Evolutionary conservation across 2,329 filamentous ascomycete genomes (phyloP).

Genomic region (Penicillium sp.): DNA sequence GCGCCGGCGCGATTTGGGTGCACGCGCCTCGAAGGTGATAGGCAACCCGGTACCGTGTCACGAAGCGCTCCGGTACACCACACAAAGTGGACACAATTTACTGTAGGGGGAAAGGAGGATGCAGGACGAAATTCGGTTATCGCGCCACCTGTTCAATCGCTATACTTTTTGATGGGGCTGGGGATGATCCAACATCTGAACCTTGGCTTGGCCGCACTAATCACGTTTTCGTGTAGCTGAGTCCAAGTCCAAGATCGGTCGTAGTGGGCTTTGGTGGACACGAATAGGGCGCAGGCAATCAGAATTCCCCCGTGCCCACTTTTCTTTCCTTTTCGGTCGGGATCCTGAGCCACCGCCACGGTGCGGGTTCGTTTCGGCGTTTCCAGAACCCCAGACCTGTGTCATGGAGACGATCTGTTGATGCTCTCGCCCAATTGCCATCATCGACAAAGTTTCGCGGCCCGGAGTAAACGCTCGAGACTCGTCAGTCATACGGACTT

Average conservation of each 20-base stretch:
- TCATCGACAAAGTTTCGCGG: not conserved
- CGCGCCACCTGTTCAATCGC: constrained; percentile 15
- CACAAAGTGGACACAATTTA: not conserved
- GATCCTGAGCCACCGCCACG: constrained; percentile 27
- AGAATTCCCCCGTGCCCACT: constrained; percentile 7
- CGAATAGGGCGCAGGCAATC: not conserved
- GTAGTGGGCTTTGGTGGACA: not conserved
- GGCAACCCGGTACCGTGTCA: constrained; percentile 20
- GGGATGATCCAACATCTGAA: not conserved
- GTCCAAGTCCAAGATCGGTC: not conserved
- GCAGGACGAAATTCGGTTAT: constrained; percentile 10
- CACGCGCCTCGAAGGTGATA: constrained; percentile 12
- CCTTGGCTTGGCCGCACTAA: not conserved
- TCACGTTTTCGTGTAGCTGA: not conserved
- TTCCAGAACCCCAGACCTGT: constrained; percentile 27
- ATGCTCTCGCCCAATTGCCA: not conserved
- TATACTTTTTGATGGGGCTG: not conserved
- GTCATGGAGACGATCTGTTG: constrained; percentile 9
- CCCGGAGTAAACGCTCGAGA: not conserved
- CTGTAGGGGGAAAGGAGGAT: not conserved
- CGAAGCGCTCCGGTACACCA: constrained; percentile 8
- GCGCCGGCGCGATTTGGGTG: not conserved
- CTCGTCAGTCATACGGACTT: constrained; percentile 18
- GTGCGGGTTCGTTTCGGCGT: constrained; percentile 17
- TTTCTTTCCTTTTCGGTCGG: constrained; percentile 1